These are phyloP conservation scores for Globisporangium echinulatum DNA, from an alignment of 352 stramenopile genomes.

Conservation along the genomic window DNA sequence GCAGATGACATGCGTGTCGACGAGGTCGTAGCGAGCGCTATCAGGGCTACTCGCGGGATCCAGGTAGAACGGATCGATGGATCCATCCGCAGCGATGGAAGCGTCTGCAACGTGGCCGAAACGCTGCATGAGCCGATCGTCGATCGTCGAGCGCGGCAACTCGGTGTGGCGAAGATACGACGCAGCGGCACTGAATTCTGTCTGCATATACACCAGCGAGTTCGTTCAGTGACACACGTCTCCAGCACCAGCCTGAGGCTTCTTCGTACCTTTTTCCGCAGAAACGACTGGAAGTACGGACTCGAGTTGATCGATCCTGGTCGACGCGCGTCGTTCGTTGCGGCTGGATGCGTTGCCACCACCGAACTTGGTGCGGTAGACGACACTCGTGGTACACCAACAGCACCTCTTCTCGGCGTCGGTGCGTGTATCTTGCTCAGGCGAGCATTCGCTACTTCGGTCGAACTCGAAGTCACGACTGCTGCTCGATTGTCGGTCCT, in stretches of 20 bases:
- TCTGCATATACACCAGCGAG: too few species aligned
- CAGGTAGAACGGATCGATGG: constrained; percentile 1
- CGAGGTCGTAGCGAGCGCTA: neutral
- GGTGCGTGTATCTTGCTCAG: too few species aligned
- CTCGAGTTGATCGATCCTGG: constrained; percentile 4
- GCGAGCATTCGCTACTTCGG: neutral
- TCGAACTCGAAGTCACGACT: neutral
- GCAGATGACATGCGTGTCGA: neutral
- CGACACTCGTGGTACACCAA: too few species aligned
- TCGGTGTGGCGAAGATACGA: neutral
- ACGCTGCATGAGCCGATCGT: constrained; percentile 12
- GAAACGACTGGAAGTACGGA: constrained; percentile 14
- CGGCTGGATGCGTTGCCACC: too few species aligned
- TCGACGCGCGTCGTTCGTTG: neutral
- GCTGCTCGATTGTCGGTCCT: neutral
- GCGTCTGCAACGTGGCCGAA: neutral
- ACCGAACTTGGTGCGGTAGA: neutral
- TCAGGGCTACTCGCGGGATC: neutral
- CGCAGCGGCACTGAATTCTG: too few species aligned
- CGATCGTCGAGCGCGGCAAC: constrained; percentile 8
- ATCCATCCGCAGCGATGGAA: too few species aligned
- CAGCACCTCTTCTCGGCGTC: too few species aligned
- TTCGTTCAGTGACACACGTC: too few species aligned
- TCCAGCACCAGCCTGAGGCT: too few species aligned
- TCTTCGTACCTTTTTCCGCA: constrained; percentile 13